These are phyloP conservation scores for Scheffersomyces cryptocercus DNA, from an alignment of 1,139 yeast species.

Conservation along the genomic window DNA sequence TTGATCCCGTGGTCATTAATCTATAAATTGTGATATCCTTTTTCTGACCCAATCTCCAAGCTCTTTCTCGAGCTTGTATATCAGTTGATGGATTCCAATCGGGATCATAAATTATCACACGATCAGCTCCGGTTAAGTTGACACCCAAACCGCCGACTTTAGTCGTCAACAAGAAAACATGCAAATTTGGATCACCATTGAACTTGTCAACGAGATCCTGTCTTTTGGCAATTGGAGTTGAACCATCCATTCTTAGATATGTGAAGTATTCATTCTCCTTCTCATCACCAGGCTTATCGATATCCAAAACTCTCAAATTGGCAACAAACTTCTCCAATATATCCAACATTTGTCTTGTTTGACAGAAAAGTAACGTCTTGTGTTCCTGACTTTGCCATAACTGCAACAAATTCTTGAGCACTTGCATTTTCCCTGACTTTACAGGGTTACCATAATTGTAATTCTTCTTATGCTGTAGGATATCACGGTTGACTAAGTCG, in stretches of 20 bases:
- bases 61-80: conserved; percentile 93
- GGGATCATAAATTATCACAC: conserved; percentile 93
- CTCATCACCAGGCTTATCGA: conserved; percentile 17
- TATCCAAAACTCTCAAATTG: conserved; percentile 35
- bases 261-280: conserved; percentile 26
- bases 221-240: conserved; percentile 75
- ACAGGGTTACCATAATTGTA: conserved; percentile 63
- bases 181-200: conserved; percentile 58
- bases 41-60: conserved; percentile 96
- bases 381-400: conserved; percentile 80
- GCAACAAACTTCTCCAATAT: conserved; percentile 67
- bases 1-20: conserved; percentile 91
- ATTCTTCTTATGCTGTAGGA: conserved; percentile 37
- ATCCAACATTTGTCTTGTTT: conserved; percentile 91
- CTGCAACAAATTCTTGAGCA: conserved; percentile 70
- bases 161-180: conserved; percentile 81
- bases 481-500: conserved; percentile 68
- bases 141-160: conserved; percentile 96
- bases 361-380: conserved; percentile 81
- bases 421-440: conserved; percentile 90
- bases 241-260: conserved; percentile 90
- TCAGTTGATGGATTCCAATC: conserved; percentile 99
- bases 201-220: conserved; percentile 81
- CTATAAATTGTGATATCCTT: conserved; percentile 91
- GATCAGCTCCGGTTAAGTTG: conserved; percentile 90